Conservation (phyloP, 2,329 filamentous ascomycete genomes). For the Akanthomyces lecanii region DNA sequence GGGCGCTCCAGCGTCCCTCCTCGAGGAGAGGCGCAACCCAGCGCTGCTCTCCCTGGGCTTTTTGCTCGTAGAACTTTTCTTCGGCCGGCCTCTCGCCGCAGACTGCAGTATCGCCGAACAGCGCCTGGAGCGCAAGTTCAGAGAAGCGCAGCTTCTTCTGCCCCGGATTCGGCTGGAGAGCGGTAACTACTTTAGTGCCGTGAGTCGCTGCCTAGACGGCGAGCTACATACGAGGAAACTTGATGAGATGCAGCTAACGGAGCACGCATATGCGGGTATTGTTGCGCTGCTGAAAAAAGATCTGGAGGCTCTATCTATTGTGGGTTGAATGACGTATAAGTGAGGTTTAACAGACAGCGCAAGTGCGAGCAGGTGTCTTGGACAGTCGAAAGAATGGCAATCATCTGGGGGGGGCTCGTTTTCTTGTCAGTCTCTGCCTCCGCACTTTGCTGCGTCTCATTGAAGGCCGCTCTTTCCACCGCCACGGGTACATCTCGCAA, state of each 20-base stretch:
- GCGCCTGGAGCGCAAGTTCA: neutral
- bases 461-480: no score
- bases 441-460: no score
- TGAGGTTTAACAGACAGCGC: no score
- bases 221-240: constrained; percentile 2
- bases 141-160: neutral
- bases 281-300: neutral
- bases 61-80: neutral
- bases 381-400: no score
- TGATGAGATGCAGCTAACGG: neutral
- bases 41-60: neutral
- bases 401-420: no score
- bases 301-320: neutral
- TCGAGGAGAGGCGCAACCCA: neutral
- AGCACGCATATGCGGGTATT: neutral
- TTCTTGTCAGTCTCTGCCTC: no score
- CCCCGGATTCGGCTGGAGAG: neutral
- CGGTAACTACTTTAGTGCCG: neutral
- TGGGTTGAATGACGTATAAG: no score
- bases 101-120: neutral
- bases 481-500: no score
- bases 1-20: neutral
- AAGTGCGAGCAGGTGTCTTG: no score
- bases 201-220: neutral
- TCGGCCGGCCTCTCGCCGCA: neutral